Evolutionary conservation across 805 yeast genomes (phyloP).

Genomic region (Pichia sporocuriosa): DNA sequence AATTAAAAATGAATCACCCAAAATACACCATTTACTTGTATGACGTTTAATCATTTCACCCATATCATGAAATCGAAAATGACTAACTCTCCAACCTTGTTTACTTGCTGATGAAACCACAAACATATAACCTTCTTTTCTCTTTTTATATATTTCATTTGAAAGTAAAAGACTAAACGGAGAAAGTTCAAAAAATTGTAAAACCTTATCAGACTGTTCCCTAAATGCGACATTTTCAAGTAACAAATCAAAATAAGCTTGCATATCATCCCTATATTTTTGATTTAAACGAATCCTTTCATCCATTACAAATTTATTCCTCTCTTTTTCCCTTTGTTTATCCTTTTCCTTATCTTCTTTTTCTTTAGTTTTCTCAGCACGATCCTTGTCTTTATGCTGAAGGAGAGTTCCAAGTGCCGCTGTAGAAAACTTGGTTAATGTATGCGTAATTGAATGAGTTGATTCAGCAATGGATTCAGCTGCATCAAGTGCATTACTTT

Average conservation of each 20-base stretch:
- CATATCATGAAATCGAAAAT: constrained; percentile 70
- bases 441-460: constrained; percentile 2
- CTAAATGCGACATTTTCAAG: constrained; percentile 54
- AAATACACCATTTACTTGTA: constrained; percentile 85
- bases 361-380: background rate
- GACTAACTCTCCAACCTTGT: constrained; percentile 96
- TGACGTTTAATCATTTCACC: constrained; percentile 87
- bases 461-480: constrained; percentile 1
- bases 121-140: constrained; percentile 83
- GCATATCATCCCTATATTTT: constrained; percentile 43
- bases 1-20: constrained; percentile 77
- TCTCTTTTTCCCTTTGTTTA: constrained; percentile 1
- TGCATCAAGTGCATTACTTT: background rate
- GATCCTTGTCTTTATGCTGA: background rate
- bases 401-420: constrained; percentile 1
- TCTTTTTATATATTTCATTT: constrained; percentile 72
- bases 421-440: background rate
- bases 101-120: constrained; percentile 77
- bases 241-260: constrained; percentile 59
- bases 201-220: constrained; percentile 75
- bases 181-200: constrained; percentile 85
- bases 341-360: constrained; percentile 12
- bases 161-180: constrained; percentile 79
- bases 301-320: constrained; percentile 7
- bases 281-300: constrained; percentile 16